Evolutionary conservation across 164 flowering plant species (phyloP).

Genomic region (Piper betle): DNA sequence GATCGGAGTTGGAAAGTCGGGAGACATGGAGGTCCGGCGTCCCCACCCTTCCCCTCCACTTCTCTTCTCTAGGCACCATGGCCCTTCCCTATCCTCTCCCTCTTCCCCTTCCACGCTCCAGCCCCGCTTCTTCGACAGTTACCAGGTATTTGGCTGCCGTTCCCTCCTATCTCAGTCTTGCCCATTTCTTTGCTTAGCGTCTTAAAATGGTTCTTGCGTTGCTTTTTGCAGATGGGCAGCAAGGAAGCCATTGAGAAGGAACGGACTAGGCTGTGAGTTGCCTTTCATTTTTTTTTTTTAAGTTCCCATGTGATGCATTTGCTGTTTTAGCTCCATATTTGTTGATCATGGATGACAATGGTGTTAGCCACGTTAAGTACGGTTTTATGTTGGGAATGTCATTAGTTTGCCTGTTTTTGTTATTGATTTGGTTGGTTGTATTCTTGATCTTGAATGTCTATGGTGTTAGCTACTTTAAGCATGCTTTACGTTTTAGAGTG

Average conservation of each 20-base stretch:
- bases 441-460: neutral
- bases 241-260: slow-evolving; percentile 68
- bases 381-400: neutral
- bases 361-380: neutral
- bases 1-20: neutral
- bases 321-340: neutral
- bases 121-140: slow-evolving; percentile 64
- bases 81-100: neutral
- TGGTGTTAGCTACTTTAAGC: neutral
- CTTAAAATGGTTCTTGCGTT: neutral
- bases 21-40: neutral
- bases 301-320: neutral
- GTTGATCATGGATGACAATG: neutral
- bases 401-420: neutral
- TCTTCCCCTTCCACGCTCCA: slow-evolving; percentile 1
- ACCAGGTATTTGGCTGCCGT: slow-evolving; percentile 31
- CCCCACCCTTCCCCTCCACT: neutral
- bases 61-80: neutral
- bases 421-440: neutral
- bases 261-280: slow-evolving; percentile 74
- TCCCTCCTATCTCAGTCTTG: neutral
- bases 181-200: neutral
- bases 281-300: neutral
- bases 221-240: slow-evolving; percentile 40
- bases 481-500: neutral